Conservation (phyloP, 345 rosid genomes). For the Populus alba region DNA sequence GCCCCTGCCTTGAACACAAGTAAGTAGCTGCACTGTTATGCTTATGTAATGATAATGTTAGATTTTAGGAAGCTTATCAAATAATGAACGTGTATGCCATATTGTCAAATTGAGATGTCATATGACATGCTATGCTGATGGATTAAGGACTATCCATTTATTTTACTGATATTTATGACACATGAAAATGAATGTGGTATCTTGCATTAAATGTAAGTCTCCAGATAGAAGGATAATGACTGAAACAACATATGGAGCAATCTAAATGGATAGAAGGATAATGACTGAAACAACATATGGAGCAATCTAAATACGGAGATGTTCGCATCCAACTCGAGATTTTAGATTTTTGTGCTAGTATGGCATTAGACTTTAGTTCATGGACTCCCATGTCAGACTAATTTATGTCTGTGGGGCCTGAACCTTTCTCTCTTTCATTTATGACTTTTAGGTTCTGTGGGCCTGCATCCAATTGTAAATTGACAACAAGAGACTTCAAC, state of each 20-base stretch:
- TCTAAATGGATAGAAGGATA: background rate
- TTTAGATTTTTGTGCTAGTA: background rate
- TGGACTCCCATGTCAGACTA: background rate
- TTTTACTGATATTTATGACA: background rate
- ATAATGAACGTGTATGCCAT: background rate
- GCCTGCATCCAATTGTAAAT: too few relatives aligned
- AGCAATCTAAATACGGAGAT: background rate
- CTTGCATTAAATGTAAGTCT: background rate
- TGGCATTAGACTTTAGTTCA: background rate
- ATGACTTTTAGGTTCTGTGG: too few relatives aligned
- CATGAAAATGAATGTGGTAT: background rate
- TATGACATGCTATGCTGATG: background rate
- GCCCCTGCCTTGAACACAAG: conserved; percentile 79
- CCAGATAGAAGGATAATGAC: too few relatives aligned
- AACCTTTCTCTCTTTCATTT: too few relatives aligned
- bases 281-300: background rate
- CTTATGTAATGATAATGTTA: conserved; percentile 3
- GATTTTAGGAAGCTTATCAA: background rate
- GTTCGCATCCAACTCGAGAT: background rate
- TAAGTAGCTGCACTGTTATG: conserved; percentile 35
- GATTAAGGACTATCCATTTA: background rate
- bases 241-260: background rate
- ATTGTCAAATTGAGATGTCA: background rate
- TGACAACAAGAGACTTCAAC: too few relatives aligned
- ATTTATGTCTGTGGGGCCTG: background rate